Percentiles rank a stretch among this genome's conserved stretches.
These are phyloP conservation scores for Letharia columbiana DNA, from an alignment of 495 filamentous ascomycete genomes.

Conservation along the genomic window DNA sequence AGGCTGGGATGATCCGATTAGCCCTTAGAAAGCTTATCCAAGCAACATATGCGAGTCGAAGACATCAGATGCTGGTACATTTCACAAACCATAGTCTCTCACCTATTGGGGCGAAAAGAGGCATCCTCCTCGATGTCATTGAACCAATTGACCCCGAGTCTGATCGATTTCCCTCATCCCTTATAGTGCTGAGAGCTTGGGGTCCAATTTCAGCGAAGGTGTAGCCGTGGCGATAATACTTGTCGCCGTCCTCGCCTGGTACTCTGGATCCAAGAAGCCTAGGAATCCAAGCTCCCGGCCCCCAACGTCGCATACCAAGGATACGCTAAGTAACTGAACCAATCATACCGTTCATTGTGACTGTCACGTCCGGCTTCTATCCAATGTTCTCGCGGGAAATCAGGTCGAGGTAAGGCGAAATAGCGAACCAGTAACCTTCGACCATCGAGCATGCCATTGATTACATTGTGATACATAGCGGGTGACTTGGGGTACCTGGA, in stretches of 20 bases:
- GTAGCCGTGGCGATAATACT: constrained; percentile 52
- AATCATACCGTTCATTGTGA: constrained; percentile 33
- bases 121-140: constrained; percentile 40
- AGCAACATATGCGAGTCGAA: too few species aligned
- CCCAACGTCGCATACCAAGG: constrained; percentile 56
- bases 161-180: constrained; percentile 43
- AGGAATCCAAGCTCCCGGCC: constrained; percentile 44
- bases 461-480: constrained; percentile 29
- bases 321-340: constrained; percentile 35
- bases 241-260: constrained; percentile 49
- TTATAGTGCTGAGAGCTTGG: constrained; percentile 41
- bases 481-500: constrained; percentile 39
- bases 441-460: constrained; percentile 34
- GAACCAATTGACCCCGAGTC: constrained; percentile 30
- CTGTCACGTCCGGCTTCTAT: constrained; percentile 14
- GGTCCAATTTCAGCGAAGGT: constrained; percentile 50
- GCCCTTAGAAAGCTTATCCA: too few species aligned
- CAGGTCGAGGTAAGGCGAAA: constrained; percentile 42
- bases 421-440: constrained; percentile 48
- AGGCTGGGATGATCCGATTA: too few species aligned
- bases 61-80: too few species aligned
- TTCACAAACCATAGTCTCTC: not conserved
- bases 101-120: constrained; percentile 34
- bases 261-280: constrained; percentile 46
- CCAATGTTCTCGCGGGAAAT: constrained; percentile 3